Percentiles rank a stretch among this genome's conserved stretches.
Evolutionary conservation across 2,329 filamentous ascomycete genomes (phyloP).

Genomic region (Fusarium sarcochroum): DNA sequence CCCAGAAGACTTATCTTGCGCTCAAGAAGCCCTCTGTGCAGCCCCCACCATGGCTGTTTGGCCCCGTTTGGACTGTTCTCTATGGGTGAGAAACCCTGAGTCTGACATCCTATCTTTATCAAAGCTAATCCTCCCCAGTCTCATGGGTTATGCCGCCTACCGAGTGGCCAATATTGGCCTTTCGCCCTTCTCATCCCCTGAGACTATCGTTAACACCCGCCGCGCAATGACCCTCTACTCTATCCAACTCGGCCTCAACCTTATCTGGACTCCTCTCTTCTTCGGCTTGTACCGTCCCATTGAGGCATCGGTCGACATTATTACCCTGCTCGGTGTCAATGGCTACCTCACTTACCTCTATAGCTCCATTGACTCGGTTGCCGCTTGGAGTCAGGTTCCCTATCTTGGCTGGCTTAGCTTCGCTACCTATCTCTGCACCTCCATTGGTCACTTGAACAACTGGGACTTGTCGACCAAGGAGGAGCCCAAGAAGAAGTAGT

Average conservation of each 20-base stretch:
- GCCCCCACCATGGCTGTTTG: conserved; percentile 73
- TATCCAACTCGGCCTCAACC: conserved; percentile 86
- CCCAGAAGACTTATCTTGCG: conserved; percentile 72
- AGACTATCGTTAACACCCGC: conserved; percentile 71
- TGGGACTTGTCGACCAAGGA: conserved; percentile 68
- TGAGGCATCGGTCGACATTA: conserved; percentile 81
- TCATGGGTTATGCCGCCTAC: conserved; percentile 93
- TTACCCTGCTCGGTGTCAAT: conserved; percentile 79
- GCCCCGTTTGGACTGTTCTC: conserved; percentile 76
- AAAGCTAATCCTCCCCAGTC: conserved; percentile 45
- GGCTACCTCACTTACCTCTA: conserved; percentile 83
- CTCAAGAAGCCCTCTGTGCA: conserved; percentile 77
- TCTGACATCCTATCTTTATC: neutral
- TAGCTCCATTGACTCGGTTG: conserved; percentile 78
- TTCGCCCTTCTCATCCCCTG: conserved; percentile 66
- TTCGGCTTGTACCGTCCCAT: conserved; percentile 82
- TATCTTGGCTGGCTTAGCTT: conserved; percentile 91
- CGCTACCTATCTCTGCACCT: conserved; percentile 85
- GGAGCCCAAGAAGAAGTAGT: conserved; percentile 43
- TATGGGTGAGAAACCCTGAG: conserved; percentile 63
- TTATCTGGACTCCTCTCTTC: conserved; percentile 94
- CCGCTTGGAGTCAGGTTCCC: conserved; percentile 82
- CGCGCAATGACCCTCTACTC: conserved; percentile 86
- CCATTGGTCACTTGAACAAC: conserved; percentile 76
- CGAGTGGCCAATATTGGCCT: conserved; percentile 78